Conservation (phyloP, 2,329 filamentous ascomycete genomes). For the Colletotrichum kahawae region DNA sequence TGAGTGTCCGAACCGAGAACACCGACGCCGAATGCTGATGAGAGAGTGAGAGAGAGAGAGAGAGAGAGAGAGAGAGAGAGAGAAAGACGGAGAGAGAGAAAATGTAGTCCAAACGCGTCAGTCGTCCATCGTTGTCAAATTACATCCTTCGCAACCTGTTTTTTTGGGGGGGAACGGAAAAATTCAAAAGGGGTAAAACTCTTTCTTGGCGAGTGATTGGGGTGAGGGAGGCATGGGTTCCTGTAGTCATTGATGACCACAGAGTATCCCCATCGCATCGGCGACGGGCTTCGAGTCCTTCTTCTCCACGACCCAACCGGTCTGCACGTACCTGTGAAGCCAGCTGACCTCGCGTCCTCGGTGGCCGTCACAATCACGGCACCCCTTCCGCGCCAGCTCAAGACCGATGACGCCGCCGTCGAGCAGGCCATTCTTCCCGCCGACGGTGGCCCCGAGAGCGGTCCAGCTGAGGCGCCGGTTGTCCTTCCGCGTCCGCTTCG, state of each 20-base stretch:
- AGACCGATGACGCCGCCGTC: constrained; percentile 38
- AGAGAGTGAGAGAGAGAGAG: background rate
- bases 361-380: constrained; percentile 36
- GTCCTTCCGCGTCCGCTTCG: constrained; percentile 25
- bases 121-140: background rate
- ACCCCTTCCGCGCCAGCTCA: constrained; percentile 36
- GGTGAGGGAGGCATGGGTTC: background rate
- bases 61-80: background rate
- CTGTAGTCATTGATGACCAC: background rate
- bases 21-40: constrained; percentile 15
- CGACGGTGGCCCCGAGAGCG: constrained; percentile 38
- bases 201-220: background rate
- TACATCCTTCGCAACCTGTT: background rate
- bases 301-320: constrained; percentile 16
- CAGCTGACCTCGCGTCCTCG: constrained; percentile 37
- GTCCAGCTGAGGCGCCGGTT: constrained; percentile 45
- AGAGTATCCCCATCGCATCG: constrained; percentile 17
- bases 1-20: background rate
- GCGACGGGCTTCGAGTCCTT: background rate
- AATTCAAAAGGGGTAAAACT: background rate
- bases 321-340: constrained; percentile 27
- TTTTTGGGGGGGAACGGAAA: background rate
- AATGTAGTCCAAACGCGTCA: background rate
- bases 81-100: background rate
- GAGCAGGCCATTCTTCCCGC: constrained; percentile 31